These are phyloP conservation scores for Pseudogymnoascus sp. DNA, from an alignment of 2,329 filamentous ascomycete genomes.

Conservation along the genomic window DNA sequence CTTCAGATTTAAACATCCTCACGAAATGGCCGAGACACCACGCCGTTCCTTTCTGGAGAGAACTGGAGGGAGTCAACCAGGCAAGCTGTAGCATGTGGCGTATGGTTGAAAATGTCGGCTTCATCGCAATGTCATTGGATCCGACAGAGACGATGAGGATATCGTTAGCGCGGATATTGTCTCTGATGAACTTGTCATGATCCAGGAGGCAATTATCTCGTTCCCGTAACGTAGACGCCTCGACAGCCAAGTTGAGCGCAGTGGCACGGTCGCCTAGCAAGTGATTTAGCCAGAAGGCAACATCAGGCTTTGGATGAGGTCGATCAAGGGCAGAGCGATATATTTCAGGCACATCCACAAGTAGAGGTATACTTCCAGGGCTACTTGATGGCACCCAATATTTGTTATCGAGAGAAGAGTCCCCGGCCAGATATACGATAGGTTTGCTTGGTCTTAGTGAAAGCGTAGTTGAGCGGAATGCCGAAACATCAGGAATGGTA, in stretches of 20 bases:
- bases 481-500: conserved; percentile 13
- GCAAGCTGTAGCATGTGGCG: conserved; percentile 16
- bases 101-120: conserved; percentile 15
- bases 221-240: conserved; percentile 14
- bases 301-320: conserved; percentile 16
- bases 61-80: conserved; percentile 14
- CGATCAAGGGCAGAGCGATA: conserved; percentile 14
- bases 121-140: conserved; percentile 17
- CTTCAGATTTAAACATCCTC: conserved; percentile 15
- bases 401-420: conserved; percentile 18
- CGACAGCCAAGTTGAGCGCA: conserved; percentile 16
- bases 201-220: conserved; percentile 12
- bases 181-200: conserved; percentile 16
- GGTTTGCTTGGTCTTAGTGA: conserved; percentile 13
- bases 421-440: conserved; percentile 16
- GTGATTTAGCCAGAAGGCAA: conserved; percentile 19
- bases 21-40: conserved; percentile 14
- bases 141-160: conserved; percentile 17
- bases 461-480: conserved; percentile 12
- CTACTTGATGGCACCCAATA: conserved; percentile 17
- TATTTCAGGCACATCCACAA: conserved; percentile 15
- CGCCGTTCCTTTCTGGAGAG: conserved; percentile 14
- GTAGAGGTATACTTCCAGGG: conserved; percentile 12
- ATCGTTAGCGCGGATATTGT: conserved; percentile 15
- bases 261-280: conserved; percentile 14